Base-by-base conservation (phyloP, 805 yeast genomes). In the Sugiyamaella lignohabitans region DNA sequence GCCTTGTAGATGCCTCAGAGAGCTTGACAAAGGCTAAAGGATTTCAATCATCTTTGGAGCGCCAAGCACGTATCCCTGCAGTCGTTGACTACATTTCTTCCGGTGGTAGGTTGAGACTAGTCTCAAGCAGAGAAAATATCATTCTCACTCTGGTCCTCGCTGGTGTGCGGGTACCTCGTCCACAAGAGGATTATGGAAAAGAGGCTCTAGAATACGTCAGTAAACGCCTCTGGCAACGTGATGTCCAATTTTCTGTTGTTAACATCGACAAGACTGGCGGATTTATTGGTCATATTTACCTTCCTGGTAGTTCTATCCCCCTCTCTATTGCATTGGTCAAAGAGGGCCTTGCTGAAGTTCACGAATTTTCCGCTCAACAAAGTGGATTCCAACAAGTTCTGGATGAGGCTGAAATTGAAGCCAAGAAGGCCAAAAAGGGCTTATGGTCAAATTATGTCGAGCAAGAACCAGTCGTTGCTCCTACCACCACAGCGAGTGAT, bases 1-100 rank as follows among this genome's bases (percentile, higher is more conserved):
- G 87, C 55, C 64, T 79, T 27, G 84, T 84, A 29, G 91, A 87
- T 61, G 95, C 94, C 3, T 82, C 91, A 18, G 95, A 85, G 61
- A 77, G 75, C 55, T 71, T 74, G 4, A 68, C 80, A 37, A 78
- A 86, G 58, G 87, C 96, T 29, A 80, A 80, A 52, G 79, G 89
- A 4, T 85, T 80, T 58, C 70, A 84, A 57, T 75, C 83, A 50
- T 78, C 87, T 2, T 76, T 87, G 55, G 78, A 75, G 59, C 78
- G 82, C 54, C 81, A 82, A 67, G 73, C 78, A 21, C 72, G 76
- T 48, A 73, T 85, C 43, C 67, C 80, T 8, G 93, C 82, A 38
- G 73, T 78, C 51, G 87, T 87, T 22, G 95, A 87, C 53, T 80
- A 72, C 58, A 80, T 87, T 38, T 69, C 80, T 19, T 68, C 82